A percentile compares a stretch with the other conserved stretches of the same genome.
phyloP scores from a whole-genome alignment of 2,329 filamentous ascomycete species.

The Diplodia seriata region DNA sequence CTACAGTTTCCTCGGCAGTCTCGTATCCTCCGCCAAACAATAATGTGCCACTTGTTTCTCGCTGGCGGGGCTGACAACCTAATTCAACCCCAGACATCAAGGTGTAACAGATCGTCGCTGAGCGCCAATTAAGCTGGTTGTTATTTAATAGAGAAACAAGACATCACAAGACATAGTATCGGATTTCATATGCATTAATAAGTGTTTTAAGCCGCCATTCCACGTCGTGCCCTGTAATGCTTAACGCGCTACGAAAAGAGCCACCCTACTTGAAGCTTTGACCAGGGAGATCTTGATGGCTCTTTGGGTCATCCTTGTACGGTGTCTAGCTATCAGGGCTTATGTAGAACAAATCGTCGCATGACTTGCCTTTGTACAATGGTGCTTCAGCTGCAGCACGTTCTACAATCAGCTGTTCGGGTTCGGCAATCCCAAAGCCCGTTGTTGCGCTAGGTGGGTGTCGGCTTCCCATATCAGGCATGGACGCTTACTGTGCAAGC shows the following conservation, averaged over 20 bases:
- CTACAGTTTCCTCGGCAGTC: background rate
- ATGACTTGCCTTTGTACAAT: background rate
- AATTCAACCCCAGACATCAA: background rate
- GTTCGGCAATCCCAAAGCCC: background rate
- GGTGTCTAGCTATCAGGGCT: no score
- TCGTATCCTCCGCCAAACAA: background rate
- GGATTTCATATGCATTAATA: background rate
- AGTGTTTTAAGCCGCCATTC: background rate
- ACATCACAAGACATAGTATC: background rate
- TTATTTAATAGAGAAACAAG: background rate
- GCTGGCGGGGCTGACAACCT: background rate
- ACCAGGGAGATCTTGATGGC: background rate
- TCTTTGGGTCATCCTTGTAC: background rate
- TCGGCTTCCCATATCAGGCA: background rate
- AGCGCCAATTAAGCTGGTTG: background rate
- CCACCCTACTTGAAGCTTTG: background rate
- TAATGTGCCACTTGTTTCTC: background rate
- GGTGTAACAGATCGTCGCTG: background rate
- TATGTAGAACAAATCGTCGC: no score
- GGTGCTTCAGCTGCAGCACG: background rate
- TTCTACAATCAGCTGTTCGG: background rate
- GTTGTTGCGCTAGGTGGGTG: background rate
- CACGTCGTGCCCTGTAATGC: background rate
- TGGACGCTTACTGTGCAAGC: background rate
- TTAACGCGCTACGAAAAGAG: background rate